Base-by-base conservation (phyloP, 169 alveolate genomes). In the Cryptosporidium felis region DNA sequence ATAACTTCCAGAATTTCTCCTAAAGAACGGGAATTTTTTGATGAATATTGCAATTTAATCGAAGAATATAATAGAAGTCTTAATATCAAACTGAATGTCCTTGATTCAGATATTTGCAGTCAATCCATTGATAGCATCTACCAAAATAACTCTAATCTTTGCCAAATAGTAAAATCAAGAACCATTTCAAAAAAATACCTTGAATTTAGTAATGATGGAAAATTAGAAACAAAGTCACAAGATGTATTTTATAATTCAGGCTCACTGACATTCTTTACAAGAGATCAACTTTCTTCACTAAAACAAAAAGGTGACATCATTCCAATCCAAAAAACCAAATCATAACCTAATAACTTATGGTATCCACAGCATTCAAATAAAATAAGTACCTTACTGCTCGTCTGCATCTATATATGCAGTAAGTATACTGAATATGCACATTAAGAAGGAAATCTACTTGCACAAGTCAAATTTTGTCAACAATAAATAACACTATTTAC, bases 21-120 rank as follows among this genome's bases (percentile, higher is more conserved):
- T 26, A 53, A 34, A 21, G 85, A 74, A 56, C 47, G 16, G 4
- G 12, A 36, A 1, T 74, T 74, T n/a, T 74, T 74, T 34, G 10
- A 74, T 36, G 46, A 40, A 6, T 74, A 74, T 32, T 49, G 59
- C 21, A 26, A 16, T 12, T 34, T 74, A 8, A 49, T 74, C 18
- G 67, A 74, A 16, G 85, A 74, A 53, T 74, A 74, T 74, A 74
- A 74, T 16, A n/a, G 4, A 51, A 49, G 42, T 34, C 51, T 74
- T 14, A 32, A 26, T 53, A 56, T 23, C 12, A 74, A 74, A 34
- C 26, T 47, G n/a, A 56, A 74, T 74, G 16, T 53, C 4, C 85
- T 67, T 16, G 85, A 74, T 34, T 74, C 61, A 1, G 85, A 74
- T 49, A 38, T 74, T 26, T 74, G 85, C 23, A 44, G 49, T 14